Evolutionary conservation across 345 rosid species (phyloP), one percentile per base, ranked within the genome.

Genomic region (Erodium maritimum): DNA sequence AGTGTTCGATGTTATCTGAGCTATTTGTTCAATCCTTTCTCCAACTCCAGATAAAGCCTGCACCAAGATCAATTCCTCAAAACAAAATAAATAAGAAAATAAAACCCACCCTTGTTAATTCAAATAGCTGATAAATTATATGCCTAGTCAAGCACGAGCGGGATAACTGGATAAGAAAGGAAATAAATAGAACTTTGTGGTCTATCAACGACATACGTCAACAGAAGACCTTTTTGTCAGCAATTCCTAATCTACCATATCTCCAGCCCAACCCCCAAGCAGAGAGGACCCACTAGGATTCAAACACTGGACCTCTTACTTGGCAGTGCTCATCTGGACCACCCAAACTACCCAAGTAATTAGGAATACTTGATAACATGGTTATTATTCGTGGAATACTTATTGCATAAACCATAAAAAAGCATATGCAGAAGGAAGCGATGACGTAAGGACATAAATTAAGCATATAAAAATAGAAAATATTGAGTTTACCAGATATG

Each of bases 1-100:
- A 20, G 79, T 73, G 64, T 93, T 88, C 10, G 82, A 23, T 11
- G 60, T 56, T 63, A 89, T 65, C 21, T 23, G 24, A 65, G 99
- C 91, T 82, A 95, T 75, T 5, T 1, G 62, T 69, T 68, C 68
- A 60, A 93, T 66, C 52, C 68, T 56, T 73, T 83, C 95, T 65
- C 96, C 99, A 64, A 89, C 83, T 60, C 99, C 99, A 70, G 99
- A 93, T 14, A 93, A 79, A 25, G 95, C 95, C 98, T 91, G 80
- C 56, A 68, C 69, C 33, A 67, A 55, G 61, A 60, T n/a, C 9
- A 64, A n/a, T 54, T 34, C 37, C 2, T 5, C 23, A 25, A 0
- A 17, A 46, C 51, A 56, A 58, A 29, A 20, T 4, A 37, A 61
- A 21, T 18, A 29, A 29, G 2, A 58, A 63, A 21, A 61, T 0